Evolutionary conservation across 176 grass and related monocot species (phyloP).

Genomic region (Pontederia paniculata): DNA sequence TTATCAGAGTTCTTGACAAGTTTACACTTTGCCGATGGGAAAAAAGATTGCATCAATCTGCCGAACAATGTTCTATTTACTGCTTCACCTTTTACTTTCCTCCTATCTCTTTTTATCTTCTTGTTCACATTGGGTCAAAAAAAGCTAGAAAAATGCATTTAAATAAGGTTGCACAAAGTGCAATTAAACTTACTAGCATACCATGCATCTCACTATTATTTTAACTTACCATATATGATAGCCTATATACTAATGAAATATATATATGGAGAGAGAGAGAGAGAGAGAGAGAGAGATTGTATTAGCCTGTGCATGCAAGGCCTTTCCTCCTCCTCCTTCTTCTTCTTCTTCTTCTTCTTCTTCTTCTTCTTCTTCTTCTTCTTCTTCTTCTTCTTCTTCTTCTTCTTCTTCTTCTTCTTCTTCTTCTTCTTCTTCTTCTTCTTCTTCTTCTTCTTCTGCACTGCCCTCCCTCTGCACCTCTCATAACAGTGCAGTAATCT

Average conservation of each 20-base stretch:
- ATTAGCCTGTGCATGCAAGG: not conserved
- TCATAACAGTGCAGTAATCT: not conserved
- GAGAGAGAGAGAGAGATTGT: not conserved
- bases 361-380: not conserved
- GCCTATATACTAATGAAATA: not conserved
- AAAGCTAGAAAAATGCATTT: no score
- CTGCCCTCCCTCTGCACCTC: constrained; percentile 2
- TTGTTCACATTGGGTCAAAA: no score
- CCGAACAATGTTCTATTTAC: no score
- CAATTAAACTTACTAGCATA: no score
- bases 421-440: constrained; percentile 14
- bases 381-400: no score
- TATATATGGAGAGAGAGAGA: constrained; percentile 3
- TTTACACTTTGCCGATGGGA: no score
- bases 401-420: no score
- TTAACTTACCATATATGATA: not conserved
- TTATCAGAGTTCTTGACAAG: no score
- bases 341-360: not conserved
- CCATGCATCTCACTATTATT: not conserved
- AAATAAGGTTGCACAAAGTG: no score
- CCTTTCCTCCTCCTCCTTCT: not conserved
- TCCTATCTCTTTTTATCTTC: no score
- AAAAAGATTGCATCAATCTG: no score
- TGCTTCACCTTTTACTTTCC: no score
- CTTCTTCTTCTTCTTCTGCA: constrained; percentile 25